Percentiles rank a stretch among this genome's conserved stretches.
Evolutionary conservation across 306 rosid genomes (phyloP).

Genomic region (Lotus japonicus): DNA sequence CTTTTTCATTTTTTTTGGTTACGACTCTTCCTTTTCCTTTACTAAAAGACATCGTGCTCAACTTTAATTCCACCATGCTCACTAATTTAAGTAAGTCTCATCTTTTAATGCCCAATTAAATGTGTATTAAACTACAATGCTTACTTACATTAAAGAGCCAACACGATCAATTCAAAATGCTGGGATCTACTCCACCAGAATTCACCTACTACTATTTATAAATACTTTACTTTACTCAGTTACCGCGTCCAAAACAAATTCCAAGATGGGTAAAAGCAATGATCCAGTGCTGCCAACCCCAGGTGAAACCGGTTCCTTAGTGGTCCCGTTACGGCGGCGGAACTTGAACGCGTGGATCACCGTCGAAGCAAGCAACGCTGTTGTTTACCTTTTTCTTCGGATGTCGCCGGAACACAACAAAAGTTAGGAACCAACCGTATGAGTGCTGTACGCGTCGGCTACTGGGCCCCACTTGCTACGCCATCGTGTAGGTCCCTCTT

Average conservation of each 20-base stretch:
- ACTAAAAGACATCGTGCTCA: too few species aligned
- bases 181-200: neutral
- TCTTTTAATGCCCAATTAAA: neutral
- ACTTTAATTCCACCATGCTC: too few species aligned
- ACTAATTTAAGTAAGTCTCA: too few species aligned
- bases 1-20: too few species aligned
- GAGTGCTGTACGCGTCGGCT: constrained; percentile 23
- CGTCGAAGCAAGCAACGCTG: neutral
- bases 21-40: too few species aligned
- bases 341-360: constrained; percentile 20
- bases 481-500: constrained; percentile 15
- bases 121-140: neutral
- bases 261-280: neutral
- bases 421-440: constrained; percentile 29
- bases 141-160: neutral
- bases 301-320: neutral
- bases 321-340: neutral
- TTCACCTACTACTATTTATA: neutral
- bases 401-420: neutral
- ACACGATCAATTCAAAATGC: neutral
- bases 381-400: neutral
- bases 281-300: neutral
- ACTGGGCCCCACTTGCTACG: constrained; percentile 8
- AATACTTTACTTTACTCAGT: neutral
- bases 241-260: too few species aligned